A percentile compares a stretch with the other conserved stretches of the same genome.
These are phyloP conservation scores for Nigrograna mackinnonii DNA, from an alignment of 2,329 filamentous ascomycete genomes.

Conservation along the genomic window DNA sequence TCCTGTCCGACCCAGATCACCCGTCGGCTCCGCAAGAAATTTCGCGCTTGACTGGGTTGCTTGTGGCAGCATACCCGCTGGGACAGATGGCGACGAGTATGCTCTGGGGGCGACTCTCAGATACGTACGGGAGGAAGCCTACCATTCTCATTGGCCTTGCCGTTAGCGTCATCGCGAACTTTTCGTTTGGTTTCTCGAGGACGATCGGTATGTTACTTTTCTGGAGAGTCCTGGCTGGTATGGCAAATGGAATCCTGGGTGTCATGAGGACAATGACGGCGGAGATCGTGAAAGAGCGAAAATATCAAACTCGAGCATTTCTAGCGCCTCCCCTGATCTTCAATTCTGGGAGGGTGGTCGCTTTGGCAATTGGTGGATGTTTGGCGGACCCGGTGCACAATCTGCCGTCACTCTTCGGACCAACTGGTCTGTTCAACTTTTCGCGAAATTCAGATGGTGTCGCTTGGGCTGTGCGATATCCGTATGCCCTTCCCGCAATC, in stretches of 20 bases:
- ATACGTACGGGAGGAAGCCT: constrained; percentile 71
- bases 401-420: constrained; percentile 64
- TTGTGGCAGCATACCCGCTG: constrained; percentile 77
- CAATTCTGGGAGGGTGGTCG: constrained; percentile 56
- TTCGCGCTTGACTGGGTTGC: constrained; percentile 72
- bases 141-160: constrained; percentile 75
- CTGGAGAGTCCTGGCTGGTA: constrained; percentile 68
- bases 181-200: constrained; percentile 69
- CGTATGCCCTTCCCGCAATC: constrained; percentile 70
- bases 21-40: constrained; percentile 62
- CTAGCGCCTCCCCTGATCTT: constrained; percentile 67
- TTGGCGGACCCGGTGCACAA: constrained; percentile 66
- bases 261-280: constrained; percentile 75
- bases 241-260: constrained; percentile 71
- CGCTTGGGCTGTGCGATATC: constrained; percentile 65
- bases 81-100: constrained; percentile 81
- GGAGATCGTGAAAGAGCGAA: constrained; percentile 70
- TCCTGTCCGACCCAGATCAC: constrained; percentile 52
- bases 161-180: constrained; percentile 66
- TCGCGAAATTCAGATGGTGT: constrained; percentile 62
- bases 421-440: constrained; percentile 63
- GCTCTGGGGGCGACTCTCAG: constrained; percentile 73
- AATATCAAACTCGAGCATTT: constrained; percentile 58
- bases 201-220: constrained; percentile 65
- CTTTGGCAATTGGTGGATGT: constrained; percentile 57